These are phyloP conservation scores for Boletus huronensis DNA, from an alignment of 768 basidiomycete species.

Conservation along the genomic window DNA sequence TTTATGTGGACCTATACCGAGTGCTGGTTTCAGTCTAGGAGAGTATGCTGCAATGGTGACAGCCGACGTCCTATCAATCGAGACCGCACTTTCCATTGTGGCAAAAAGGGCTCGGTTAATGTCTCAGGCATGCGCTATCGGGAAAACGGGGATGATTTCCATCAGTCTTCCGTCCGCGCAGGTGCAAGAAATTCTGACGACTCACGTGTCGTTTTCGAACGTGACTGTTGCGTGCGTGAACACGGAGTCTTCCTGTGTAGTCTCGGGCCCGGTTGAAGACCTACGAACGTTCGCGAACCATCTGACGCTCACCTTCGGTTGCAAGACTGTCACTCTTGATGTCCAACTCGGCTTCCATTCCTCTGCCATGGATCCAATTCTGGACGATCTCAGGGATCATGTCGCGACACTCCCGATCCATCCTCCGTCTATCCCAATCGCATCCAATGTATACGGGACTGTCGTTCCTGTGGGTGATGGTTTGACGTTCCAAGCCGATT, in stretches of 20 bases:
- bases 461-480: conserved; percentile 52
- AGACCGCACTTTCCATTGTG: conserved; percentile 55
- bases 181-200: conserved; percentile 35
- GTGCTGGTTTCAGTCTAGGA: conserved; percentile 50
- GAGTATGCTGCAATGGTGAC: conserved; percentile 70
- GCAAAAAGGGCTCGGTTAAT: conserved; percentile 59
- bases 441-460: conserved; percentile 58
- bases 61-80: conserved; percentile 55
- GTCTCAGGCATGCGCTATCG: conserved; percentile 41
- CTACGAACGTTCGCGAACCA: conserved; percentile 40
- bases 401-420: conserved; percentile 37
- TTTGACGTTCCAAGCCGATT: conserved; percentile 44
- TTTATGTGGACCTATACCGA: not conserved
- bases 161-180: conserved; percentile 38
- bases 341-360: conserved; percentile 69
- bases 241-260: conserved; percentile 51
- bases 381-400: conserved; percentile 45
- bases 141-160: conserved; percentile 60
- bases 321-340: conserved; percentile 42
- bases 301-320: conserved; percentile 35
- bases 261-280: conserved; percentile 51
- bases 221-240: conserved; percentile 62
- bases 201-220: conserved; percentile 33
- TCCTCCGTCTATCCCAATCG: conserved; percentile 53
- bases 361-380: conserved; percentile 54